Percentiles rank a stretch among this genome's conserved stretches.
phyloP scores from a whole-genome alignment of 2,329 filamentous ascomycete species.

The Westerdykella aurantiaca region DNA sequence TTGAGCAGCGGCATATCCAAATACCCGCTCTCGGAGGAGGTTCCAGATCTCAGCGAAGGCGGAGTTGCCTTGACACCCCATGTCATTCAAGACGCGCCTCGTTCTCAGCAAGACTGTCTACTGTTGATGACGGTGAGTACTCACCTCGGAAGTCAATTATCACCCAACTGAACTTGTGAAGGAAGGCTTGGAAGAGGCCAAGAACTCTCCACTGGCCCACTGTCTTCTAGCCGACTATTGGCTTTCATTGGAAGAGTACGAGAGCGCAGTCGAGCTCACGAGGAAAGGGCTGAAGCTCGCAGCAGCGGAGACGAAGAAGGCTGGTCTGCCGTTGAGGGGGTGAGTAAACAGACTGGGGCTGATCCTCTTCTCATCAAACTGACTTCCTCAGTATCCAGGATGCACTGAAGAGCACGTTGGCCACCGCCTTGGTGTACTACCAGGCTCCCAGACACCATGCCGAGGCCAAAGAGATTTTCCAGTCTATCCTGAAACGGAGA shows the following conservation, averaged over 20 bases:
- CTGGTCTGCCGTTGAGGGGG: slow-evolving; percentile 58
- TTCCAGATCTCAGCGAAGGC: slow-evolving; percentile 43
- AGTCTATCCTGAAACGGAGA: slow-evolving; percentile 71
- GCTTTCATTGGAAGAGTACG: slow-evolving; percentile 75
- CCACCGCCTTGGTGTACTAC: slow-evolving; percentile 82
- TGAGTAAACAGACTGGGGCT: neutral
- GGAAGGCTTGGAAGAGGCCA: slow-evolving; percentile 45
- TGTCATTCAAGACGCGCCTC: slow-evolving; percentile 45
- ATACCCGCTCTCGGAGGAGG: slow-evolving; percentile 54
- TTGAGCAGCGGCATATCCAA: slow-evolving; percentile 78
- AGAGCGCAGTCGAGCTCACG: slow-evolving; percentile 72
- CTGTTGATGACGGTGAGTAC: slow-evolving; percentile 60
- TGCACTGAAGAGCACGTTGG: slow-evolving; percentile 69
- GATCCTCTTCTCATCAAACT: neutral
- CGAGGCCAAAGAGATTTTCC: slow-evolving; percentile 82
- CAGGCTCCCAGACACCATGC: slow-evolving; percentile 84
- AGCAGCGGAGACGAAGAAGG: slow-evolving; percentile 56
- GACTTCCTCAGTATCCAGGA: slow-evolving; percentile 53
- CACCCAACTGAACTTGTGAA: slow-evolving; percentile 8
- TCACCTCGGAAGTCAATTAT: neutral
- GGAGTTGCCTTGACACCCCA: slow-evolving; percentile 27
- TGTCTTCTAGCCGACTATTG: slow-evolving; percentile 80
- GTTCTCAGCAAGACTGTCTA: slow-evolving; percentile 72
- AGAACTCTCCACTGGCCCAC: slow-evolving; percentile 72
- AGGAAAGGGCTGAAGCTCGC: slow-evolving; percentile 64